phyloP scores from a whole-genome alignment of 2,329 filamentous ascomycete species.

The Xylariaceae sp. region DNA sequence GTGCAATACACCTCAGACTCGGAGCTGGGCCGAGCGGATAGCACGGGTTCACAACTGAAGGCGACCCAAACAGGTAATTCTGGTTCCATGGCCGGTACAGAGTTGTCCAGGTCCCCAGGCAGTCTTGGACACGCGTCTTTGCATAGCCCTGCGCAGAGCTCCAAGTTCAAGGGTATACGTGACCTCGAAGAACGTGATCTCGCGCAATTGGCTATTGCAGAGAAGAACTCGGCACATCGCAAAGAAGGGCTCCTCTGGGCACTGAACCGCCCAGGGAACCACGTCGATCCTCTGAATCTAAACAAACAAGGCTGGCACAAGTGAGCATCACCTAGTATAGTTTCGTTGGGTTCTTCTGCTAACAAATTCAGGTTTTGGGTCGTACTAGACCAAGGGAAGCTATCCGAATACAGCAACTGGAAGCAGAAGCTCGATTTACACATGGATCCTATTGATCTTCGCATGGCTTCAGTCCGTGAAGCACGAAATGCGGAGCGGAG shows the following conservation, averaged over 20 bases:
- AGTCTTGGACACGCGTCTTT: conserved; percentile 42
- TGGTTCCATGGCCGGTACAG: conserved; percentile 30
- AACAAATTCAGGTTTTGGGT: conserved; percentile 78
- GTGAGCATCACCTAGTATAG: conserved; percentile 48
- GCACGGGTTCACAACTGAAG: conserved; percentile 65
- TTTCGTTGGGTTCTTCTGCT: conserved; percentile 6
- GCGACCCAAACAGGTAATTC: conserved; percentile 43
- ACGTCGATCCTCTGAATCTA: conserved; percentile 89
- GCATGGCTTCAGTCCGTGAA: conserved; percentile 94
- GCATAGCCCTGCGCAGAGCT: conserved; percentile 47
- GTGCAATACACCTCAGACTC: conserved; percentile 55
- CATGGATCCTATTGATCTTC: conserved; percentile 95
- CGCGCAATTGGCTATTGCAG: conserved; percentile 45
- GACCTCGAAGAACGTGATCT: conserved; percentile 82
- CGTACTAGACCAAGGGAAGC: conserved; percentile 90
- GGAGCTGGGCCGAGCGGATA: conserved; percentile 69
- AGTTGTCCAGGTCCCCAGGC: conserved; percentile 55
- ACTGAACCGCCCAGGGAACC: conserved; percentile 83
- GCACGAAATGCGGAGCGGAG: conserved; percentile 89
- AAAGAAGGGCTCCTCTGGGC: conserved; percentile 97
- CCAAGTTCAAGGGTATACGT: conserved; percentile 84
- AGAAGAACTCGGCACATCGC: conserved; percentile 62
- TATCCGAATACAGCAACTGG: conserved; percentile 99
- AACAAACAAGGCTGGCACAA: conserved; percentile 99
- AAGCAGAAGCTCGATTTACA: conserved; percentile 95